Base-by-base conservation (phyloP, 148 eudicot species). In the Vaccinium myrtillus region DNA sequence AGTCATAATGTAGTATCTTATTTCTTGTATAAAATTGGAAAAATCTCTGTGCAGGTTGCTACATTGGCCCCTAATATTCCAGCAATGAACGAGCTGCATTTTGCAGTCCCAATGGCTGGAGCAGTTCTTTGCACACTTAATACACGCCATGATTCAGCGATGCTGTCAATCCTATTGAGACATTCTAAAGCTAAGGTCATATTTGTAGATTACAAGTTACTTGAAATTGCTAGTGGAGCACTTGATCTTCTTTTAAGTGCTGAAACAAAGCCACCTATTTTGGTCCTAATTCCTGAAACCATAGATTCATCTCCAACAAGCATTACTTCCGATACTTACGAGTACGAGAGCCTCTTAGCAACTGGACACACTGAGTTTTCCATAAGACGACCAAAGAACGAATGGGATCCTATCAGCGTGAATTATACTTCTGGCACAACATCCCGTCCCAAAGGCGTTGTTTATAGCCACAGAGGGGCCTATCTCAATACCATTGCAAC, bases 81-180 rank as follows among this genome's bases (percentile, higher is more conserved):
- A 2, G 88, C 88, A 54, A 75, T 86, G 78, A 67, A 71, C 10
- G 88, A 86, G 86, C 82, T 86, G 14, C 88, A 86, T 50, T 86
- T 86, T 74, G 88, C 85, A 2, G 83, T 83, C 63, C 88, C 88
- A 48, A 86, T 86, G 88, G 86, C 88, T 51, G 88, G 88, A 70
- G 88, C 86, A 48, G 83, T 86, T 32, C 59, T 86, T 49, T 86
- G 88, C 54, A 86, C 88, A 0, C 82, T 86, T 32, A 86, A 86
- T 54, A 74, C 82, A 19, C 88, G 88, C 76, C 83, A 83, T 18
- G 88, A 86, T 73, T 79, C 88, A 21, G 51, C 83, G 4, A 86
- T 86, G 88, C 75, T 86, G 39, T 83, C 86, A 53, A 13, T 83
- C 80, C 76, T 86, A 55, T 54, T 86, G 49, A 56, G 50, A 74